Evolutionary conservation across 2,329 filamentous ascomycete genomes (phyloP), one percentile per base, ranked within the genome.

Genomic region (Fusarium albosuccineum): DNA sequence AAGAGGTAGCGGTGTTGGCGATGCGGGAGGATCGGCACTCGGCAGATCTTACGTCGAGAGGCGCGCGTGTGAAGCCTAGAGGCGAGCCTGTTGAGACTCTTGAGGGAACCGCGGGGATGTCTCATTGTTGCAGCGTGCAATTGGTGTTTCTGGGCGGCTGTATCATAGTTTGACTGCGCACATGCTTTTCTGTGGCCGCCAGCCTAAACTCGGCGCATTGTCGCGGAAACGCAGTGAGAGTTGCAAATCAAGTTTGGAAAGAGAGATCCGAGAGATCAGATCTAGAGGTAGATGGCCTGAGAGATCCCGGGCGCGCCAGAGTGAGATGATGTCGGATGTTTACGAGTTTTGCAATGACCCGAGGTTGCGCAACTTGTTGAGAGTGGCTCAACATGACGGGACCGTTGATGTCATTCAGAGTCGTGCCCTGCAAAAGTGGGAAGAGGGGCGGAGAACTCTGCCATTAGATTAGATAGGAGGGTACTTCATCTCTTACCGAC

Each of bases 351-450:
- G 49, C 44, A 66, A 68, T 50, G 54, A 45, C 57, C 60, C 56
- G 48, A 62, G 36, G 56, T 60, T 68, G 64, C 55, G 48, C 59
- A 62, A 68, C 61, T 64, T 67, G 60, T 64, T 70, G 61, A 42
- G 64, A 60, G 55, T 55, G 67, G 54, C 41, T 68, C 53, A 66
- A 55, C 48, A 60, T 66, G 66, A 37, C 37, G 49, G 53, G 34
- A 50, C 40, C 44, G 68, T 70, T 73, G 71, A 73, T 73, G 70
- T 73, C 71, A 73, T 73, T 70, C 51, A 44, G 64, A 66, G 42
- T 57, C 54, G 54, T 57, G 49, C 45, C 58, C 34, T 57, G 55
- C 54, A 62, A 66, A 67, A 71, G 66, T 62, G 54, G 69, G 56
- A 66, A 54, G 64, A 53, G 45, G 57, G 36, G 61, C 41, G 49